Percentiles rank a stretch among this genome's conserved stretches.
These are phyloP conservation scores for Zygoascus ofunaensis DNA, from an alignment of 805 yeast species.

Conservation along the genomic window DNA sequence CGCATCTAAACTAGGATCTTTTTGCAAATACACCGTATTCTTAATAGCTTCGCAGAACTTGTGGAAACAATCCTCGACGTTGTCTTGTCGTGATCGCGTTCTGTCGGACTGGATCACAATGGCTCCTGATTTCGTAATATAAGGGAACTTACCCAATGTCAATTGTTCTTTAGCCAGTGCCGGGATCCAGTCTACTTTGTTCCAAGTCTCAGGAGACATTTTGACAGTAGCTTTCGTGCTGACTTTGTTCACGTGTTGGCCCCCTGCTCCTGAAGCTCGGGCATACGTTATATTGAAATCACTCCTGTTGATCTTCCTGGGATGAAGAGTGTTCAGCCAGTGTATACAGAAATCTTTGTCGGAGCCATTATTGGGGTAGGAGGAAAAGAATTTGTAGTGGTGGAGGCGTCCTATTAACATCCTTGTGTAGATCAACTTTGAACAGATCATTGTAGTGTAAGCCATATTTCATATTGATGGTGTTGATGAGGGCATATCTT, in stretches of 20 bases:
- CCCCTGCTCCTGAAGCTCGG: constrained; percentile 78
- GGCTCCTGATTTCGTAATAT: constrained; percentile 46
- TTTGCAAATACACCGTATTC: constrained; percentile 37
- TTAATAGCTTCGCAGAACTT: constrained; percentile 49
- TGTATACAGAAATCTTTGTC: constrained; percentile 15
- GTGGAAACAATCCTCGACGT: constrained; percentile 48
- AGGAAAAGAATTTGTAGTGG: no score
- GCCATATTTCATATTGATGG: no score
- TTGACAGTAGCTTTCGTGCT: constrained; percentile 57
- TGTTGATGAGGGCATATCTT: no score
- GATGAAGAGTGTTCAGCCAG: constrained; percentile 36
- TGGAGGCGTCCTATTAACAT: no score
- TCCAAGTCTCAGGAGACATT: constrained; percentile 37
- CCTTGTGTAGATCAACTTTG: no score
- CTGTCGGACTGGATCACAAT: constrained; percentile 53
- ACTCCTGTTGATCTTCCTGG: constrained; percentile 35
- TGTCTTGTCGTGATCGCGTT: constrained; percentile 49
- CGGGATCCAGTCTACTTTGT: constrained; percentile 52
- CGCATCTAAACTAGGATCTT: constrained; percentile 40
- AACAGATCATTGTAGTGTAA: no score
- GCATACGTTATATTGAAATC: constrained; percentile 40
- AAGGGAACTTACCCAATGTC: constrained; percentile 36
- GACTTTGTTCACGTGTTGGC: constrained; percentile 73
- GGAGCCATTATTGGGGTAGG: no score
- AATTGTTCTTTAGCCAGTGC: constrained; percentile 36